Evolutionary conservation across 331 rosid species (phyloP), one percentile per base, ranked within the genome.

Genomic region (Stylosanthes scabra): DNA sequence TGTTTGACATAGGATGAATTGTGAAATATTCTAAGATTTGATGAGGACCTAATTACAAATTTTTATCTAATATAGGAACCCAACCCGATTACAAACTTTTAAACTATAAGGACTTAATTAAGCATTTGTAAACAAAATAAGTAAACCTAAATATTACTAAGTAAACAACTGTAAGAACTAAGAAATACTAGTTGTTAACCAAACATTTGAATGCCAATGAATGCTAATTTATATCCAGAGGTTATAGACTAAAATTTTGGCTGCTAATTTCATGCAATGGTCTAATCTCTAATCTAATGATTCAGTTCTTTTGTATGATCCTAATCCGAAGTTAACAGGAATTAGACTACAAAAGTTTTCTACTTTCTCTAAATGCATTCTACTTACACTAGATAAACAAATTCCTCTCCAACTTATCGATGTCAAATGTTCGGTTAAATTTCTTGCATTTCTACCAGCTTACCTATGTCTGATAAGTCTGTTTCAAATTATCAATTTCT

Each of bases 231-330:
- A 8, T 68, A 51, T 71, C 77, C 50, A 63, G 20, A 56, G 56
- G 59, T 51, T 13, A 14, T 66, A 59, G 52, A 25, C 75, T 55
- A 42, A 50, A 52, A 42, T 68, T 50, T 34, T 34, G 41, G 47
- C 56, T 59, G 63, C 72, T 3, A 56, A 58, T 34, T 56, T 47
- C 27, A 57, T 73, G 55, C 40, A 56, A 52, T 70, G 5, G 55
- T 67, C 63, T 34, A 45, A 27, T 60, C 68, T 67, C 68, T 67
- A 71, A 45, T 67, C 69, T 42, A 66, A 59, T 9, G 25, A 59
- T 70, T 59, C 39, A 3, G 29, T 55, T 72, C 76, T 16, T 64
- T 5, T 25, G 27, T 27, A 45, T n/a, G 34, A 65, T 29, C 52
- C 12, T 60, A 60, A 28, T 45, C 68, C 61, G 45, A 54, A 66